Base-by-base conservation (phyloP, 768 basidiomycete species). In the Pseudohyphozyma bogoriensis region DNA sequence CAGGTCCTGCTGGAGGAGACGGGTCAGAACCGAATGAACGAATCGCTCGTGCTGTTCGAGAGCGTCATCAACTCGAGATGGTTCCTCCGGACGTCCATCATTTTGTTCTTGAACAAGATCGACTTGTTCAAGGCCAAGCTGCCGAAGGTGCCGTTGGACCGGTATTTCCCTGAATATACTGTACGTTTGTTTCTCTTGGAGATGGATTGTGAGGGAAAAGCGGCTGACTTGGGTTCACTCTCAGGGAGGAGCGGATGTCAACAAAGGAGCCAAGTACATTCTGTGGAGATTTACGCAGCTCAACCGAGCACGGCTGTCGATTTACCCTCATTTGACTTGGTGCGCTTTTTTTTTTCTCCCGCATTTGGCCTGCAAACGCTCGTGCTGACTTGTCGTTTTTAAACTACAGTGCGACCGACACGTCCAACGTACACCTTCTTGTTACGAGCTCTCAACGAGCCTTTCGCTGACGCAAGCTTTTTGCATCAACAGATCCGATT, bases 211-310 rank as follows among this genome's bases (percentile, higher is more conserved):
- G 26, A 24, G 4, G 29, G n/a, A 8, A 26, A 6, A 33, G 18
- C 22, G 18, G 46, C 56, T 65, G 55, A 47, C 36, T n/a, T 31
- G 49, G 2, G 15, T 9, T 29, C 22, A 15, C 18, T 3, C 16
- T 2, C 42, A 63, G 70, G 74, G 74, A 44, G 76, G 76, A 1
- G 60, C 73, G 11, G 75, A 76, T 67, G 76, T 77, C 61, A 76
- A 76, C 70, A 76, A 76, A 63, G 76, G 74, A 28, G 76, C 76
- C 9, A 77, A 77, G 62, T 77, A 75, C 66, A 90, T 96, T 55
- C 77, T 96, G 39, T 95, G 89, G 91, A 77, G 86, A 69, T 96
- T 93, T 69, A 91, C 90, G 79, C 88, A 93, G 73, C 85, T 86
- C 57, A 77, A 77, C 60, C 60, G 75, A 29, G 75, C 75, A 18